phyloP scores from a whole-genome alignment of 2,329 filamentous ascomycete species.

The Aspergillus costaricaensis region DNA sequence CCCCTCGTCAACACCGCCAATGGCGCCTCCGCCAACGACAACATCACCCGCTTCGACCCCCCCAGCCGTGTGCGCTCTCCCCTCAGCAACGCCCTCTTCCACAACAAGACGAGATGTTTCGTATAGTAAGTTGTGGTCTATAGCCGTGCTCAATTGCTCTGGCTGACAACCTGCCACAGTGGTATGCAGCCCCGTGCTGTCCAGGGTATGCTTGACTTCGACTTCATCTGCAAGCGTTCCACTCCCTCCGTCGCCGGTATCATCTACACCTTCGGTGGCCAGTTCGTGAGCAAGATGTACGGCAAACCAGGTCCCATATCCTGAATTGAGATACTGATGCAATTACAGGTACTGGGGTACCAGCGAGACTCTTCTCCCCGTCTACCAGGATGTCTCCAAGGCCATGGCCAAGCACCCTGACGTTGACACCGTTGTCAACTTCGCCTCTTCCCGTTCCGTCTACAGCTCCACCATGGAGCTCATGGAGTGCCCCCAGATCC shows the following conservation, averaged over 20 bases:
- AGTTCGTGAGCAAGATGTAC: conserved; percentile 99
- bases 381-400: conserved; percentile 93
- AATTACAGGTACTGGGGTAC: conserved; percentile 86
- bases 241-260: conserved; percentile 97
- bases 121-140: conserved; percentile 69
- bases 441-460: conserved; percentile 96
- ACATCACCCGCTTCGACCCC: conserved; percentile 93
- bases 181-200: conserved; percentile 94
- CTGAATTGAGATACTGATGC: conserved; percentile 6
- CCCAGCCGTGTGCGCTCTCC: conserved; percentile 92
- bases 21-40: conserved; percentile 78
- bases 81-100: conserved; percentile 89
- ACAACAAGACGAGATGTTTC: conserved; percentile 99
- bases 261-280: conserved; percentile 99
- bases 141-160: neutral
- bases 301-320: conserved; percentile 20
- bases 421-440: conserved; percentile 98
- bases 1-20: conserved; percentile 53
- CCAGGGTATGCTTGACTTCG: conserved; percentile 96
- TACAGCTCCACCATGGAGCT: conserved; percentile 98
- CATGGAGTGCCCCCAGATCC: conserved; percentile 95
- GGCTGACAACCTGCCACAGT: conserved; percentile 43
- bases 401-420: conserved; percentile 95
- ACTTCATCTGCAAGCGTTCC: conserved; percentile 99
- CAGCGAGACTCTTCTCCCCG: conserved; percentile 95